Evolutionary conservation across 805 yeast genomes (phyloP), one percentile per base, ranked within the genome.

Genomic region (Candida manassasensis): DNA sequence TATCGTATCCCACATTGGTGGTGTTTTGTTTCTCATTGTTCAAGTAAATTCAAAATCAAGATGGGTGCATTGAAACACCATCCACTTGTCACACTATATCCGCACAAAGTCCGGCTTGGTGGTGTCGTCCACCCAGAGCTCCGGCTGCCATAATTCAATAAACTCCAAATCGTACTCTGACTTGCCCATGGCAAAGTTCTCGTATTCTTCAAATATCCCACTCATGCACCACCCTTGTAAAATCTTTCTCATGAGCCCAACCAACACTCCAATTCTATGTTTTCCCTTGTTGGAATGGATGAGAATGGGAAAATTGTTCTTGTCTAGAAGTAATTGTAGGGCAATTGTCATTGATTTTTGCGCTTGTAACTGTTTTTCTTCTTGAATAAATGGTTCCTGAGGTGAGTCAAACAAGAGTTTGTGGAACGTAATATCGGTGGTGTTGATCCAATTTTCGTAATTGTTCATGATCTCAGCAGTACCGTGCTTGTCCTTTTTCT

Each of bases 201-300:
- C 85, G 57, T 90, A 90, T 57, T 90, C 98, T 55, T 88, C 96
- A 57, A 87, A 93, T 4, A 87, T 82, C 2, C 96, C 95, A 35
- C 95, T 81, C 49, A 86, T 69, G 39, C 93, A 79, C 98, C 98
- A 90, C 2, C 94, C 94, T 58, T 88, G 96, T 30, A 88, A 62
- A 35, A 83, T 56, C 52, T 86, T 87, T 32, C 98, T 64, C 72
- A 90, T 79, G 19, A 87, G 70, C 0, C 96, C 98, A n/a, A 89
- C 94, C 27, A 89, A 67, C 1, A 93, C 89, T 0, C 97, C 97
- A 2, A 87, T 89, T 28, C 98, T 62, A 55, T 90, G 98, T 57
- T 93, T 93, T n/a, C 98, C 98, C 63, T 90, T 90, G 58, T 93
- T 87, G 3, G 96, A 87, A 56, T 93, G 97, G 9, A 90, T 75